These are phyloP conservation scores for Russula virescens DNA, from an alignment of 768 basidiomycete species.

Conservation along the genomic window DNA sequence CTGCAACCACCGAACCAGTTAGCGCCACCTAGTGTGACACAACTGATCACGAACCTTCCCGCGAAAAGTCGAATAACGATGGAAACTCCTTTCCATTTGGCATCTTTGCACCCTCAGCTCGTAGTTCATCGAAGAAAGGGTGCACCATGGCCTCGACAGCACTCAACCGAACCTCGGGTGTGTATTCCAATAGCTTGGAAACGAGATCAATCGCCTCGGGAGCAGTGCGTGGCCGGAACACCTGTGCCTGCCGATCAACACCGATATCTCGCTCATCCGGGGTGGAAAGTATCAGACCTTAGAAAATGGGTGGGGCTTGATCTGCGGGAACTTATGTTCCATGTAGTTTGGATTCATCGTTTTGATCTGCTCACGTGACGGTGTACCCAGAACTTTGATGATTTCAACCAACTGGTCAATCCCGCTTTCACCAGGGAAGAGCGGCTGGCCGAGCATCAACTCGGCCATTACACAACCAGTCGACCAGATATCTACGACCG, in stretches of 20 bases:
- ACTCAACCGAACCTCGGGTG: conserved; percentile 87
- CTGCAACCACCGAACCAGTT: conserved; percentile 37
- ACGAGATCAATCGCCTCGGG: conserved; percentile 96
- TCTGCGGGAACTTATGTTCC: conserved; percentile 99
- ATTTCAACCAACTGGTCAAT: conserved; percentile 99
- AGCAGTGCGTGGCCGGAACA: conserved; percentile 96
- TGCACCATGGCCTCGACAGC: conserved; percentile 90
- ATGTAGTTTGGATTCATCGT: conserved; percentile 99
- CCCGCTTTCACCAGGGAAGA: conserved; percentile 98
- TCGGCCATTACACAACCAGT: conserved; percentile 99
- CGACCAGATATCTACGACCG: conserved; percentile 86
- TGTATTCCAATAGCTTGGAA: conserved; percentile 93
- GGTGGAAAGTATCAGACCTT: conserved; percentile 50
- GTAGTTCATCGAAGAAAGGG: conserved; percentile 95
- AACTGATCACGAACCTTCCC: conserved; percentile 65
- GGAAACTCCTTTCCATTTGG: conserved; percentile 97
- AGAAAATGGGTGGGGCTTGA: conserved; percentile 98
- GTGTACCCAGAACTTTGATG: conserved; percentile 98
- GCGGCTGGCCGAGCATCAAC: conserved; percentile 96
- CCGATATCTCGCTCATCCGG: conserved; percentile 15
- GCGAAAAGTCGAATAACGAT: conserved; percentile 88
- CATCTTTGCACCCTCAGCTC: conserved; percentile 86
- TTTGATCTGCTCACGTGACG: conserved; percentile 99
- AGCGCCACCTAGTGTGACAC: not conserved
- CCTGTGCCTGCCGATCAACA: conserved; percentile 41